These are phyloP conservation scores for Aspergillus hortae DNA, from an alignment of 2,329 filamentous ascomycete genomes.

Conservation along the genomic window DNA sequence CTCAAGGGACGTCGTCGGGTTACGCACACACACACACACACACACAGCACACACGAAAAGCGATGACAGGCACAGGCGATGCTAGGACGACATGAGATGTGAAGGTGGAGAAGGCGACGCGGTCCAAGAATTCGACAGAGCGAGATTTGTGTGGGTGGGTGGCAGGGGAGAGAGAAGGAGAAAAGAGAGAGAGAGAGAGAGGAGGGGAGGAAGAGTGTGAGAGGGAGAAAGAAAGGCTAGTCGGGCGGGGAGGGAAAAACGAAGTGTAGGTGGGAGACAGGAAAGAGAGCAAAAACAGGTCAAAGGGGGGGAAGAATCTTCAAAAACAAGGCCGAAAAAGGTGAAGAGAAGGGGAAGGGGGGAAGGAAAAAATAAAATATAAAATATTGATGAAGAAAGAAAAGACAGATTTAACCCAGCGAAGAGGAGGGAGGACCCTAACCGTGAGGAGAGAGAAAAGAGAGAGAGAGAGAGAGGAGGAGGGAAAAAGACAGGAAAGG, in stretches of 20 bases:
- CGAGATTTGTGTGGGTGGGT: conserved; percentile 3
- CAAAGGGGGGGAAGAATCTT: neutral
- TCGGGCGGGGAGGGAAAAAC: neutral
- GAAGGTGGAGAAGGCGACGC: conserved; percentile 8
- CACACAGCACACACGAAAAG: conserved; percentile 2
- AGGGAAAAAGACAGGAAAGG: neutral
- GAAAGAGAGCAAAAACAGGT: neutral
- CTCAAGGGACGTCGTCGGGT: no score
- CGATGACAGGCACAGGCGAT: neutral
- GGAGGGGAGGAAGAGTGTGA: neutral
- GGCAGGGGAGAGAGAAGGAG: conserved; percentile 1
- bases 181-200: no score
- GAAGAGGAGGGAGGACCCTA: no score
- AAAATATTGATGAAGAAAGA: neutral
- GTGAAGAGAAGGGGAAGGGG: neutral
- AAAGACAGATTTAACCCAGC: neutral
- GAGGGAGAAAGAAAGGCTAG: neutral
- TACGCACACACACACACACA: neutral
- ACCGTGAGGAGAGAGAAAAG: no score
- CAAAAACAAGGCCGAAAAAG: no score
- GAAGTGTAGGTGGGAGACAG: neutral
- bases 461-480: neutral
- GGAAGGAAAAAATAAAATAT: neutral
- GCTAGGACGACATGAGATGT: conserved; percentile 29
- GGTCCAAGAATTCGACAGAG: conserved; percentile 10